Evolutionary conservation across 345 rosid genomes (phyloP), one percentile per base, ranked within the genome.

Genomic region (Heritiera littoralis): DNA sequence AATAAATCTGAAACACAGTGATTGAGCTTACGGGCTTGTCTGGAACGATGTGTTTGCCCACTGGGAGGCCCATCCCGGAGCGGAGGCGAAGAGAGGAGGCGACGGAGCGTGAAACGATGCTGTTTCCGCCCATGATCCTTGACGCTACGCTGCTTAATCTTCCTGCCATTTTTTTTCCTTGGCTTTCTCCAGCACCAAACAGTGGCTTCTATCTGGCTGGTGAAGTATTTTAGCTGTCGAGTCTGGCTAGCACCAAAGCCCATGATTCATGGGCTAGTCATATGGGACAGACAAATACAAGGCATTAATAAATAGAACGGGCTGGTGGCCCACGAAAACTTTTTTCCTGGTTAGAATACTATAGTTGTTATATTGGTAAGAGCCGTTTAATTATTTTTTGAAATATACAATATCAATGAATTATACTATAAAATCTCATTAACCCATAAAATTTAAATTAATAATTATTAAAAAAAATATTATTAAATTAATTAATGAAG

Each of bases 21-120:
- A 54, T 58, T 55, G 11, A 35, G 84, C 92, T 84, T 68, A 96
- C 99, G 12, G 98, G 94, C 85, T 96, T 92, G 67, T 96, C 87
- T 74, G 99, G 98, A 85, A 96, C 97, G 87, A 94, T 89, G 85
- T 94, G 99, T 78, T 90, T 92, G 60, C 99, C 98, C 76, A 90
- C 95, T 28, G 98, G 98, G 30, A 92, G 93, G 79, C 99, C 99
- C 95, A 94, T 92, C 60, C 99, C 99, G 80, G 98, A 86, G 38
- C 97, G 97, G 74, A 86, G 91, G 52, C 94, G 98, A 35, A 93
- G 92, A 35, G 97, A 91, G 70, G 98, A 90, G 17, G 87, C 90
- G 71, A 84, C 87, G 68, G 98, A 92, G 72, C 98, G 88, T 15
- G 89, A 76, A 28, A 91, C 90, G 55, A 92, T 81, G 84, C 97